Base-by-base conservation (phyloP, 768 basidiomycete species). In the Suillus discolor region DNA sequence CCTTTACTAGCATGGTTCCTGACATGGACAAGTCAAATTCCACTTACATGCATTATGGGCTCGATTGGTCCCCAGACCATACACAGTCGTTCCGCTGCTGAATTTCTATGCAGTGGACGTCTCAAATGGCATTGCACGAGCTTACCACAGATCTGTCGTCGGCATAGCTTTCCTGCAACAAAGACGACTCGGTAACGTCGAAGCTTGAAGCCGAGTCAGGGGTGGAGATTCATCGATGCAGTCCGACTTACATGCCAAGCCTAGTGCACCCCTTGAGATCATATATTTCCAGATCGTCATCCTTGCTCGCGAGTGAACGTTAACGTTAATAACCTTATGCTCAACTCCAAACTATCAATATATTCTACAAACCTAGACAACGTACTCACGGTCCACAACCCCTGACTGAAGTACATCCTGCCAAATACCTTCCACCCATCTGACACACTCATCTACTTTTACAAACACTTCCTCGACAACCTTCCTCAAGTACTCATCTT, bases 361-460 rank as follows among this genome's bases (percentile, higher is more conserved):
- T 41, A 23, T 38, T 57, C 23, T 20, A 34, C 54, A 61, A 8
- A 20, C 13, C 55, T 60, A 62, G 4, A 61, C 2, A 62, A 16
- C 31, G 8, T 36, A 31, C 36, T 63, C 47, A 49, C 23, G 28
- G 25, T 59, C 45, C n/a, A 60, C 2, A 20, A 12, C 36, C 25
- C 51, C 57, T 60, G 1, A 34, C 69, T 49, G 70, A 6, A 79
- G 54, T 34, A 84, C 67, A 62, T 87, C 84, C 4, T 70, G 75
- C 90, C 89, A 91, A 7, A 84, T 78, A n/a, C 68, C 71, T 47
- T 83, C 80, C 6, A 83, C 77, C 90, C 90, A 92, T 45, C 70
- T 70, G n/a, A 88, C 71, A 62, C 81, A 80, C 3, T 45, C 62
- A 47, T 76, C 70, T 54, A 89, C 65, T 72, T 78, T 82, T 53